These are phyloP conservation scores for Moniliophthora roreri DNA, from an alignment of 1,284 basidiomycete species.

Conservation along the genomic window DNA sequence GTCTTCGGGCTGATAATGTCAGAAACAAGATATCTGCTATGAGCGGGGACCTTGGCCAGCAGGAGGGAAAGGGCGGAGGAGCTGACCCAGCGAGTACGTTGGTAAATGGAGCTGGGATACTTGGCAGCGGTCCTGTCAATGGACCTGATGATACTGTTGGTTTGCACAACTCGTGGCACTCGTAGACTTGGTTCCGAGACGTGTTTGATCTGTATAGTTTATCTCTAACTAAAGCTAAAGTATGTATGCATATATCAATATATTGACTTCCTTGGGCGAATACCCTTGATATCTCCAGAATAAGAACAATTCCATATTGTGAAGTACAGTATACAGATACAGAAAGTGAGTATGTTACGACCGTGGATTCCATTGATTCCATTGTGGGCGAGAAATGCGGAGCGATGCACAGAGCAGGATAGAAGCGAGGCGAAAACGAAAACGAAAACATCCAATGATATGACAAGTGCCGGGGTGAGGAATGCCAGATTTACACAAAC, in stretches of 20 bases:
- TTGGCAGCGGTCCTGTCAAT: conserved; percentile 44
- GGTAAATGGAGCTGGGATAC: conserved; percentile 28
- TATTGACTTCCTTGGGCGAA: too few species aligned
- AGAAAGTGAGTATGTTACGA: too few species aligned
- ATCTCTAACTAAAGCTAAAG: too few species aligned
- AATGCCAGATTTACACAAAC: conserved; percentile 16
- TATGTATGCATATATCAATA: too few species aligned
- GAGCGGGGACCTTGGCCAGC: conserved; percentile 30
- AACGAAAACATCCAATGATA: too few species aligned
- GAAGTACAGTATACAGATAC: too few species aligned
- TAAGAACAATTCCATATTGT: too few species aligned
- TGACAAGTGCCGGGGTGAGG: too few species aligned
- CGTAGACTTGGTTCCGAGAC: background rate
- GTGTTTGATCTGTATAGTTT: background rate
- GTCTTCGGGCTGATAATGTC: conserved; percentile 81
- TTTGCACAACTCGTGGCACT: conserved; percentile 68
- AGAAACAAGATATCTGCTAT: conserved; percentile 56
- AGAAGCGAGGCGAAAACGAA: background rate
- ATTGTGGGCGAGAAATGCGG: background rate
- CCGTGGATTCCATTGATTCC: too few species aligned
- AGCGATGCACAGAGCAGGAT: background rate
- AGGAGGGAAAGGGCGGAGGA: conserved; percentile 40
- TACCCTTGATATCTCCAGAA: too few species aligned
- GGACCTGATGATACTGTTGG: conserved; percentile 75
- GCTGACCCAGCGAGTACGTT: conserved; percentile 20